Evolutionary conservation across 1,139 yeast genomes (phyloP).

Genomic region (Suhomyces anneliseae): DNA sequence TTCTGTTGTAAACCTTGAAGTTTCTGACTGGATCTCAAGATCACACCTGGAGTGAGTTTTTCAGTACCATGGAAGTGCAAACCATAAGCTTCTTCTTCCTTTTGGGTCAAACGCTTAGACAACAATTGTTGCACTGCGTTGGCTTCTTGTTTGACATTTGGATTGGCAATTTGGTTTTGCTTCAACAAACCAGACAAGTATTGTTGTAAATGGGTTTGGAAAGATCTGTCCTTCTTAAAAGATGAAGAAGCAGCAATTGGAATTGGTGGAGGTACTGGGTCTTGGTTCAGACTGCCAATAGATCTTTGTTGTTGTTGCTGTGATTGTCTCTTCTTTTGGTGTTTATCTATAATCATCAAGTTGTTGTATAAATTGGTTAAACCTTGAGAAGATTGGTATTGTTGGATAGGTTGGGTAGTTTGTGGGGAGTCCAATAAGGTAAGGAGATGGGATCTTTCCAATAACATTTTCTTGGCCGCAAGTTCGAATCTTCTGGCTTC

Average conservation of each 20-base stretch:
- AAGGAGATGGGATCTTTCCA: constrained; percentile 78
- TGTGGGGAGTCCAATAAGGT: constrained; percentile 87
- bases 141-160: constrained; percentile 35
- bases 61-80: constrained; percentile 75
- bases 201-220: constrained; percentile 53
- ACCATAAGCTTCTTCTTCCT: constrained; percentile 87
- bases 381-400: constrained; percentile 85
- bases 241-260: constrained; percentile 58
- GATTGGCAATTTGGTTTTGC: constrained; percentile 32
- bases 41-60: constrained; percentile 75
- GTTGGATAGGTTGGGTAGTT: constrained; percentile 71
- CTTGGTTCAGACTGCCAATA: constrained; percentile 21
- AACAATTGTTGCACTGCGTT: constrained; percentile 43
- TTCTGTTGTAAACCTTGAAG: constrained; percentile 49
- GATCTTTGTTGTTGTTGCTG: constrained; percentile 36
- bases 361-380: constrained; percentile 82
- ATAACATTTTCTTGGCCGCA: constrained; percentile 85
- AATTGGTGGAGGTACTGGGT: constrained; percentile 61
- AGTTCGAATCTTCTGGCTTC: constrained; percentile 93
- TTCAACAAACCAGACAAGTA: constrained; percentile 40
- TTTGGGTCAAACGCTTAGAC: constrained; percentile 62
- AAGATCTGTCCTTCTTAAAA: constrained; percentile 50
- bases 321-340: constrained; percentile 43
- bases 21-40: constrained; percentile 65
- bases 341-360: constrained; percentile 74